Conservation (phyloP, 2,329 filamentous ascomycete species). For the Aureobasidium sp. region DNA sequence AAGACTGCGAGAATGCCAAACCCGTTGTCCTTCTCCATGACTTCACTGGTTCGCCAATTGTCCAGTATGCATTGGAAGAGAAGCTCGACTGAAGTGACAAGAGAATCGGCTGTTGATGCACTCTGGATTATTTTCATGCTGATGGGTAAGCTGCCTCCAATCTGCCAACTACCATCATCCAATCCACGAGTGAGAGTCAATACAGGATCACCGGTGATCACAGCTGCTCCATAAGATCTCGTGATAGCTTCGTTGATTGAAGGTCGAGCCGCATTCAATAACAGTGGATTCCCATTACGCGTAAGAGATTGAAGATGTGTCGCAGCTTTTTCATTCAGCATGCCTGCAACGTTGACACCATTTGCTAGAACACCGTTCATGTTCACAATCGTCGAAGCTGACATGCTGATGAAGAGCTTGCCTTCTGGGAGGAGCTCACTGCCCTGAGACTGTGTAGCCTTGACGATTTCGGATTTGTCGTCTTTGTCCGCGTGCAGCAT, state of each 20-base stretch:
- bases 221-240: constrained; percentile 68
- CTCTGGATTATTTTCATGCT: constrained; percentile 77
- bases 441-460: constrained; percentile 78
- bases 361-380: constrained; percentile 45
- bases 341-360: constrained; percentile 52
- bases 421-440: constrained; percentile 72
- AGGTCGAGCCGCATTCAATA: constrained; percentile 80
- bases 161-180: constrained; percentile 85
- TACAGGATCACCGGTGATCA: constrained; percentile 75
- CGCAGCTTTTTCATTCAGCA: constrained; percentile 66
- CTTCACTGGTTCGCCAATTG: constrained; percentile 96
- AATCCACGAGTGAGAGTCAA: constrained; percentile 73
- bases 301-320: constrained; percentile 61
- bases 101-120: constrained; percentile 59
- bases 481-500: constrained; percentile 82
- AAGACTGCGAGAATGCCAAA: constrained; percentile 82
- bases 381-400: constrained; percentile 70
- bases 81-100: constrained; percentile 71
- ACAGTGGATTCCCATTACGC: constrained; percentile 65
- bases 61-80: constrained; percentile 78
- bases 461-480: constrained; percentile 82
- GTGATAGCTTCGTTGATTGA: constrained; percentile 84
- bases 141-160: constrained; percentile 84
- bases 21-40: constrained; percentile 92
- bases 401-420: constrained; percentile 73